Evolutionary conservation across 2,329 filamentous ascomycete species (phyloP).

Genomic region (Macroventuria anomochaeta): DNA sequence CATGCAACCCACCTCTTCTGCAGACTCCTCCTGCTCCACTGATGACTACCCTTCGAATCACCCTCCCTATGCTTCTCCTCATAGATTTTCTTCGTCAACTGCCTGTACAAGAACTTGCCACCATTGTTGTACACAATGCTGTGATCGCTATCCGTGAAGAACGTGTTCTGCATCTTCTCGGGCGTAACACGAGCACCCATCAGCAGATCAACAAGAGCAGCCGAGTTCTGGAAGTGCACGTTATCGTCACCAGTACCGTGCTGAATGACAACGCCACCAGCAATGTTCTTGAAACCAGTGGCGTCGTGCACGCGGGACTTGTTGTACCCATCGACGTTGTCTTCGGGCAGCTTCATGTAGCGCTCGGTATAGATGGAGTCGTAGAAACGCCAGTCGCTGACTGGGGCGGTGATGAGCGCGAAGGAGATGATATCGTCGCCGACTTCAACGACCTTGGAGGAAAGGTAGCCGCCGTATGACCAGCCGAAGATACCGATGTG

Average conservation of each 20-base stretch:
- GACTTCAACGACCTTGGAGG: conserved; percentile 69
- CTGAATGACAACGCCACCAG: conserved; percentile 66
- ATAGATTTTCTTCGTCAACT: conserved; percentile 66
- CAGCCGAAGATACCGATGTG: conserved; percentile 73
- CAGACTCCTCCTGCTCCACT: conserved; percentile 54
- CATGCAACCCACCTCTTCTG: conserved; percentile 25
- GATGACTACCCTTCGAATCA: conserved; percentile 50
- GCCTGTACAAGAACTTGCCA: conserved; percentile 65
- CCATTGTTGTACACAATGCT: conserved; percentile 65
- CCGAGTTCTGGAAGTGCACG: conserved; percentile 72
- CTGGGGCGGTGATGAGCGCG: conserved; percentile 69
- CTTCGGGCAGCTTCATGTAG: conserved; percentile 69
- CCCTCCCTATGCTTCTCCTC: conserved; percentile 64
- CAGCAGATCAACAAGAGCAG: conserved; percentile 66
- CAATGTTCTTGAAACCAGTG: conserved; percentile 67
- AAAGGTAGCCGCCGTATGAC: conserved; percentile 72
- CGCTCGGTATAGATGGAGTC: conserved; percentile 75
- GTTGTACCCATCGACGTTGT: conserved; percentile 67
- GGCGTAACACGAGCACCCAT: conserved; percentile 66
- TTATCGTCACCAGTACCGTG: conserved; percentile 75
- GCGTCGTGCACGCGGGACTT: conserved; percentile 64
- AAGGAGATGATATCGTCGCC: conserved; percentile 67
- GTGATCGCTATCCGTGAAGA: conserved; percentile 71
- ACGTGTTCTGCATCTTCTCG: conserved; percentile 67
- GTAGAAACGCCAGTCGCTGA: conserved; percentile 74